Base-by-base conservation (phyloP, 2,329 filamentous ascomycete species). In the Magnaporthales sp. region DNA sequence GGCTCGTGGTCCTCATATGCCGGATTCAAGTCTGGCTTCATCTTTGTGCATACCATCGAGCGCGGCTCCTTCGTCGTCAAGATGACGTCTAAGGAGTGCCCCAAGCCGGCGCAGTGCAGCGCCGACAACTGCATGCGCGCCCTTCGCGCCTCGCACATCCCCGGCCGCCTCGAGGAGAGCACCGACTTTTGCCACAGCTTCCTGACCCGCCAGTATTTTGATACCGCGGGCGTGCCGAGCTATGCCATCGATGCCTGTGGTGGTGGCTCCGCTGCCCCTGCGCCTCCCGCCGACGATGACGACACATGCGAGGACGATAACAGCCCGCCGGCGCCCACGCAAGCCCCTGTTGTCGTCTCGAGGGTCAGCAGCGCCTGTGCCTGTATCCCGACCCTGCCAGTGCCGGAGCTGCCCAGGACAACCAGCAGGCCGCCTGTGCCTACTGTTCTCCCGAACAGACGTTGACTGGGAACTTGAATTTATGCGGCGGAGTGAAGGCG, bases 1-100 rank as follows among this genome's bases (percentile, higher is more conserved):
- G 80, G 77, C 5, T 78, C 77, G 3, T 83, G 81, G 81, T 78
- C 75, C 27, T 75, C 77, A 66, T 83, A 81, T 67, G 78, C 79
- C 1, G 77, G 76, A 67, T 82, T 82, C 72, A 68, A 68, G 3
- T 73, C 72, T 19, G 73, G 73, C 1, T 72, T 69, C 61, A 73
- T 82, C 61, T 75, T 82, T 13, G 73, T 83, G 64, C 83, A 83
- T 71, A 82, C 80, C 2, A 83, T 84, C 68, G 81, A 84, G 67
- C 71, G 78, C 7, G 79, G 79, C 63, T 64, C 63, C 63, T 64
- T 64, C 15, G 63, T 64, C 26, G 63, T 64, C 63, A 64, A 64
- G 63, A 64, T 64, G 63, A 54, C 22, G 4, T 19, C 10, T 3
- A 54, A 64, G 38, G 63, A 51, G 22, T 54, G 63, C 63, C 24